These are phyloP conservation scores for Candida buenavistaensis DNA, from an alignment of 1,139 yeast genomes.

Conservation along the genomic window DNA sequence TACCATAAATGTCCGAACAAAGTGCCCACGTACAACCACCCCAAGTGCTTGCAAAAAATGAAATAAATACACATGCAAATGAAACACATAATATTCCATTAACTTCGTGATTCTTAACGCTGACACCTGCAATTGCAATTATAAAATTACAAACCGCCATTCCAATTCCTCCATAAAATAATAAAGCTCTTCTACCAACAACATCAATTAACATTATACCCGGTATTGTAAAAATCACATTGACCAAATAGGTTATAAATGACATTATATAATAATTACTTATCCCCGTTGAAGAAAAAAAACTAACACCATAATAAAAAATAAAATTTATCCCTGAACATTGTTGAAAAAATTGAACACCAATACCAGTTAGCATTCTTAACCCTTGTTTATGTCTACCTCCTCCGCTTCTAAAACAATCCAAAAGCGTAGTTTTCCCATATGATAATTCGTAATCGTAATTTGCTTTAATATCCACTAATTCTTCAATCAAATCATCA, in stretches of 20 bases:
- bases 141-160: slow-evolving; percentile 64
- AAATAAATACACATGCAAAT: slow-evolving; percentile 69
- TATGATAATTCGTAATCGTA: slow-evolving; percentile 72
- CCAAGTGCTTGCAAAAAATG: slow-evolving; percentile 77
- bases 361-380: slow-evolving; percentile 68
- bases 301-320: slow-evolving; percentile 76
- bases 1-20: slow-evolving; percentile 71
- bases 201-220: slow-evolving; percentile 69
- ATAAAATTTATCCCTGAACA: slow-evolving; percentile 78
- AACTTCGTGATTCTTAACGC: slow-evolving; percentile 40
- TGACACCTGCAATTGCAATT: slow-evolving; percentile 66
- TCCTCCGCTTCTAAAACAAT: slow-evolving; percentile 66
- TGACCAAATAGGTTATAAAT: slow-evolving; percentile 69
- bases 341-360: slow-evolving; percentile 71
- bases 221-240: slow-evolving; percentile 67
- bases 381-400: slow-evolving; percentile 64
- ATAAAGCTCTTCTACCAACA: slow-evolving; percentile 62
- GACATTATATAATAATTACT: slow-evolving; percentile 63
- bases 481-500: slow-evolving; percentile 67
- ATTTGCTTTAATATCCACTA: slow-evolving; percentile 75
- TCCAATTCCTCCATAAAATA: slow-evolving; percentile 62
- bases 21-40: slow-evolving; percentile 82
- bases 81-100: slow-evolving; percentile 46
- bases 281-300: slow-evolving; percentile 64
- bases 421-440: slow-evolving; percentile 53